phyloP scores from a whole-genome alignment of 139 green algal genomes.

The Pleodorina starrii region DNA sequence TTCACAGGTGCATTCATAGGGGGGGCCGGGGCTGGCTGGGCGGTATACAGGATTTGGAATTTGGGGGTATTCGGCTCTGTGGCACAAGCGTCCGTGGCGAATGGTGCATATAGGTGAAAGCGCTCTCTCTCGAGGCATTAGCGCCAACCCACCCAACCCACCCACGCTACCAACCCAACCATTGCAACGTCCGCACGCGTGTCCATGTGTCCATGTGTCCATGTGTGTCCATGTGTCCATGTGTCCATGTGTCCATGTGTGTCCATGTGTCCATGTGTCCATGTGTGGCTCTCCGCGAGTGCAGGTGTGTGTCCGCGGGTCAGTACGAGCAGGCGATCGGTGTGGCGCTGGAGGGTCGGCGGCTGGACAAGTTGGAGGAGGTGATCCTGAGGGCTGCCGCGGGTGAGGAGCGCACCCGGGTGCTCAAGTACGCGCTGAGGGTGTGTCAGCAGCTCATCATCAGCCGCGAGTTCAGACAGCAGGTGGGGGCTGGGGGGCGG shows the following conservation, averaged over 20 bases:
- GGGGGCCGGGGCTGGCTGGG: no score
- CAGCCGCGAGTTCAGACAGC: slow-evolving; percentile 86
- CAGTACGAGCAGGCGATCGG: slow-evolving; percentile 96
- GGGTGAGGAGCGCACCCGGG: slow-evolving; percentile 41
- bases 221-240: neutral
- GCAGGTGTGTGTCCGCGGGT: slow-evolving; percentile 63
- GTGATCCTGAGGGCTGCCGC: slow-evolving; percentile 51
- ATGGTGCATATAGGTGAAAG: no score
- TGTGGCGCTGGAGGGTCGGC: slow-evolving; percentile 91
- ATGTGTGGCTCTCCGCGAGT: neutral
- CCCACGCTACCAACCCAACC: no score
- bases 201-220: neutral
- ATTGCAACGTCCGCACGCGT: no score
- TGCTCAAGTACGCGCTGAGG: slow-evolving; percentile 87
- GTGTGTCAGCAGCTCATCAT: slow-evolving; percentile 88
- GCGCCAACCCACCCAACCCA: no score
- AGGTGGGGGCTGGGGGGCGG: slow-evolving; percentile 63
- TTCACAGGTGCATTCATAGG: no score
- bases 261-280: neutral
- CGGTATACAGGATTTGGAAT: no score
- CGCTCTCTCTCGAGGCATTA: no score
- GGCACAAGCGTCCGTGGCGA: no score
- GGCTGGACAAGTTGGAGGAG: slow-evolving; percentile 90
- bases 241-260: no score
- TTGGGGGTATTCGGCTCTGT: no score